A percentile compares a stretch with the other conserved stretches of the same genome.
These are phyloP conservation scores for Mrakiaceae sp. DNA, from an alignment of 1,284 basidiomycete genomes.

Conservation along the genomic window DNA sequence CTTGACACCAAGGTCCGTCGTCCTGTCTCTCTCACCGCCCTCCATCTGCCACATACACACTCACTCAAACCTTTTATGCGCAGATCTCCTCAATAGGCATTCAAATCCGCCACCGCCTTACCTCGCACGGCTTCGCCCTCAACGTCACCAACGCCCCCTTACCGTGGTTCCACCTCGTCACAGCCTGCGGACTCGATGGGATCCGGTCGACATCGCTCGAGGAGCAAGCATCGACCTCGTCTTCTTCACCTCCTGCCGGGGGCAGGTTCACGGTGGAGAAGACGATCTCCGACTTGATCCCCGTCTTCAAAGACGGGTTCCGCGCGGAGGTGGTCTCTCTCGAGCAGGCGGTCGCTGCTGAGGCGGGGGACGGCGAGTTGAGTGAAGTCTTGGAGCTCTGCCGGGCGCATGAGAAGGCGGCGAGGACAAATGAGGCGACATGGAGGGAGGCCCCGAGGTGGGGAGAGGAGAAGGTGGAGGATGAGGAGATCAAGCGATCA, in stretches of 20 bases:
- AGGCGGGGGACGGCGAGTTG: too few species aligned
- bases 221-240: neutral
- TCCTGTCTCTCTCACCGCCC: neutral
- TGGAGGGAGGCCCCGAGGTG: neutral
- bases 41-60: neutral
- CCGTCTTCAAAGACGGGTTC: too few species aligned
- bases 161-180: conserved; percentile 72
- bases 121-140: conserved; percentile 88
- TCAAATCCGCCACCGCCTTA: conserved; percentile 85
- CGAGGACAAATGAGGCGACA: neutral
- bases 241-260: conserved; percentile 28
- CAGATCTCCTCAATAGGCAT: conserved; percentile 95
- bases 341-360: too few species aligned
- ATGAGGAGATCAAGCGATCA: too few species aligned
- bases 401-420: too few species aligned
- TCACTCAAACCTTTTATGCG: conserved; percentile 27
- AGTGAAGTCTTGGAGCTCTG: too few species aligned
- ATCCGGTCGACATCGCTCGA: conserved; percentile 48
- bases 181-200: conserved; percentile 85
- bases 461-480: neutral
- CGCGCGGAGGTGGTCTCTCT: too few species aligned
- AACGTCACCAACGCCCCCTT: conserved; percentile 74
- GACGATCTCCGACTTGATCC: too few species aligned
- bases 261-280: too few species aligned
- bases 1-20: conserved; percentile 30